phyloP scores from a whole-genome alignment of 1,139 yeast genomes.

The Candida freyschussii region DNA sequence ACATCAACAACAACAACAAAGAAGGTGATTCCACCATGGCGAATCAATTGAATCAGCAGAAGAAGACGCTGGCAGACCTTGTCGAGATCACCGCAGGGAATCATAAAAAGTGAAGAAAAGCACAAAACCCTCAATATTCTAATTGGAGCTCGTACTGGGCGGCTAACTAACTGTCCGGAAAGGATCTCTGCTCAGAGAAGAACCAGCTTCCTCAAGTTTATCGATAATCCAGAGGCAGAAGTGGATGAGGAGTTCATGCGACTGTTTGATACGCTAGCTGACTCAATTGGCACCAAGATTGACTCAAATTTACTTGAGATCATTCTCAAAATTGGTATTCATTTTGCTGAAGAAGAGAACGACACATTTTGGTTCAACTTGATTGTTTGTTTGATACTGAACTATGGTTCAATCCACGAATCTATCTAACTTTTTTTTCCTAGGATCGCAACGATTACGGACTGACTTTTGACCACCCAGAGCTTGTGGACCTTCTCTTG shows the following conservation, averaged over 20 bases:
- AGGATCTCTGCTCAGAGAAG: slow-evolving; percentile 11
- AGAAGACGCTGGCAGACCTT: slow-evolving; percentile 7
- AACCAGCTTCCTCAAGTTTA: slow-evolving; percentile 8
- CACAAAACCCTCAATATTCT: no score
- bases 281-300: slow-evolving; percentile 10
- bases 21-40: no score
- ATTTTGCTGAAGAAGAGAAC: slow-evolving; percentile 16
- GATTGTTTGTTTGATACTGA: slow-evolving; percentile 17
- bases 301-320: slow-evolving; percentile 17
- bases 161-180: slow-evolving; percentile 10
- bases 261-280: slow-evolving; percentile 11
- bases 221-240: slow-evolving; percentile 10
- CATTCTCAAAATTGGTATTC: slow-evolving; percentile 23
- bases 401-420: slow-evolving; percentile 8
- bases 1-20: no score
- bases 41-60: slow-evolving; percentile 6
- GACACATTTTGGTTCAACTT: slow-evolving; percentile 26
- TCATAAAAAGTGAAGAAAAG: no score
- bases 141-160: no score
- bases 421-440: neutral
- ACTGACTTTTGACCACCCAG: slow-evolving; percentile 12
- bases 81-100: slow-evolving; percentile 4
- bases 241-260: slow-evolving; percentile 4
- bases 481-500: slow-evolving; percentile 10
- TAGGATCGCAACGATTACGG: slow-evolving; percentile 21